These are phyloP conservation scores for Tolypocladium guangdongense DNA, from an alignment of 2,329 filamentous ascomycete species.

Conservation along the genomic window DNA sequence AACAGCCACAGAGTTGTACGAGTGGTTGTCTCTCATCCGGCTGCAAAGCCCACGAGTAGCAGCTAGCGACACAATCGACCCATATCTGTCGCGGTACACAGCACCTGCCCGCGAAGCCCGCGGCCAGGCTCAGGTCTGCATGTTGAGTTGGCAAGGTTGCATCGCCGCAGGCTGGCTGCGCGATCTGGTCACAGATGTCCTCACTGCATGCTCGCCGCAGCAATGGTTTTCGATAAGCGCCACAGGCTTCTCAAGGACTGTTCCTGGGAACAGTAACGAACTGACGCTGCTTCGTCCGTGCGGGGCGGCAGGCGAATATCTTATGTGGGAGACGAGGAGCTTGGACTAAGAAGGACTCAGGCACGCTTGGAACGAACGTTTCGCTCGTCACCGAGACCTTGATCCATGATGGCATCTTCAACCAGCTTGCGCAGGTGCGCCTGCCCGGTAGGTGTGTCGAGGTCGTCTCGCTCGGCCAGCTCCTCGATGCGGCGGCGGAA, in stretches of 20 bases:
- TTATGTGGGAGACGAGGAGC: slow-evolving; percentile 48
- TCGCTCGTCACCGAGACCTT: slow-evolving; percentile 51
- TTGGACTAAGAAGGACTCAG: slow-evolving; percentile 29
- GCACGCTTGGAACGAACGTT: slow-evolving; percentile 52
- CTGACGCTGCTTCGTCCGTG: slow-evolving; percentile 43
- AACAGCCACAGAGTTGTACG: slow-evolving; percentile 52
- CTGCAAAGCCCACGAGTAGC: slow-evolving; percentile 54
- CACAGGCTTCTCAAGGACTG: slow-evolving; percentile 36
- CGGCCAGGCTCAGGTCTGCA: slow-evolving; percentile 28
- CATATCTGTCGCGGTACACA: slow-evolving; percentile 58
- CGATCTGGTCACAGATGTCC: slow-evolving; percentile 32
- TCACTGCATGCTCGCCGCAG: slow-evolving; percentile 30
- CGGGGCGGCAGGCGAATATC: slow-evolving; percentile 37
- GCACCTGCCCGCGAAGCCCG: slow-evolving; percentile 31
- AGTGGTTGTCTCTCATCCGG: slow-evolving; percentile 63
- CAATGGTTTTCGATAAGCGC: slow-evolving; percentile 46
- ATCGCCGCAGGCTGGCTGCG: slow-evolving; percentile 42
- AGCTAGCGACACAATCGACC: slow-evolving; percentile 48
- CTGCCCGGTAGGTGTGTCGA: slow-evolving; percentile 72
- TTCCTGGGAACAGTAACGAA: slow-evolving; percentile 34
- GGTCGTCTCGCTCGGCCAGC: slow-evolving; percentile 72
- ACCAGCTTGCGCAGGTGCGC: slow-evolving; percentile 67
- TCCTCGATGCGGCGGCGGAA: slow-evolving; percentile 83
- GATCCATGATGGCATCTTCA: slow-evolving; percentile 63
- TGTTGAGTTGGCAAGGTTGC: slow-evolving; percentile 49